Conservation (phyloP, 2,329 filamentous ascomycete genomes). For the Aspergillus oerlinghausenensis region DNA sequence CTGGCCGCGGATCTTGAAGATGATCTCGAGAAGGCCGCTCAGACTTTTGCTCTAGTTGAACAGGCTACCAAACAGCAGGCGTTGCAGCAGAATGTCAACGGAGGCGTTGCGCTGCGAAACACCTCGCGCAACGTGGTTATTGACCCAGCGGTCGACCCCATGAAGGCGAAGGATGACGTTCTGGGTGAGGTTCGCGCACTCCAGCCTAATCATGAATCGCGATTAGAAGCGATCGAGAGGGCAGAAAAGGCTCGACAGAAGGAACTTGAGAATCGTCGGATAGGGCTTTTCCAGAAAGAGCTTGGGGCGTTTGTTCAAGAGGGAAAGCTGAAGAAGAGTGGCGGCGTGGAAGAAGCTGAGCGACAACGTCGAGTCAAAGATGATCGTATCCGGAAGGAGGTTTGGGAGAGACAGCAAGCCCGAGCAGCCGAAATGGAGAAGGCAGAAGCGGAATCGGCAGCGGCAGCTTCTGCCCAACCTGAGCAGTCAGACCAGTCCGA, state of each 20-base stretch:
- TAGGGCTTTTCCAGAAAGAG: constrained; percentile 79
- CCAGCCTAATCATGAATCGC: constrained; percentile 88
- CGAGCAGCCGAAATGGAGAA: constrained; percentile 48
- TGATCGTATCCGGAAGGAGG: constrained; percentile 77
- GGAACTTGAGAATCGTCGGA: constrained; percentile 71
- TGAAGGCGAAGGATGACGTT: constrained; percentile 82
- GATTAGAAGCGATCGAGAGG: constrained; percentile 93
- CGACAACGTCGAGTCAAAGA: constrained; percentile 78
- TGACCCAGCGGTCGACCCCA: constrained; percentile 61
- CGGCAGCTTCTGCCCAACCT: constrained; percentile 19
- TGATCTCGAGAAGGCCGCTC: constrained; percentile 87
- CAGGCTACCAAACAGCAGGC: constrained; percentile 97
- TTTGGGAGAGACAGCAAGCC: constrained; percentile 51
- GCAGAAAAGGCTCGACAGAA: constrained; percentile 87
- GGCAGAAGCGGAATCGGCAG: constrained; percentile 24
- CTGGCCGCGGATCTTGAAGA: constrained; percentile 87
- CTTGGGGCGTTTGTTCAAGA: constrained; percentile 80
- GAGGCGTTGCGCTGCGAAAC: constrained; percentile 41
- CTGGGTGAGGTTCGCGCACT: constrained; percentile 89
- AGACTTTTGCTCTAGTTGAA: constrained; percentile 92
- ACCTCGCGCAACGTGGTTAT: constrained; percentile 50
- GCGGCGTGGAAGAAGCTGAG: constrained; percentile 91
- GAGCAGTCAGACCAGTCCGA: constrained; percentile 12
- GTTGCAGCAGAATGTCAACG: constrained; percentile 55
- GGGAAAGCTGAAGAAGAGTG: constrained; percentile 90